These are phyloP conservation scores for Vigna mungo DNA, from an alignment of 306 rosid species.

Conservation along the genomic window DNA sequence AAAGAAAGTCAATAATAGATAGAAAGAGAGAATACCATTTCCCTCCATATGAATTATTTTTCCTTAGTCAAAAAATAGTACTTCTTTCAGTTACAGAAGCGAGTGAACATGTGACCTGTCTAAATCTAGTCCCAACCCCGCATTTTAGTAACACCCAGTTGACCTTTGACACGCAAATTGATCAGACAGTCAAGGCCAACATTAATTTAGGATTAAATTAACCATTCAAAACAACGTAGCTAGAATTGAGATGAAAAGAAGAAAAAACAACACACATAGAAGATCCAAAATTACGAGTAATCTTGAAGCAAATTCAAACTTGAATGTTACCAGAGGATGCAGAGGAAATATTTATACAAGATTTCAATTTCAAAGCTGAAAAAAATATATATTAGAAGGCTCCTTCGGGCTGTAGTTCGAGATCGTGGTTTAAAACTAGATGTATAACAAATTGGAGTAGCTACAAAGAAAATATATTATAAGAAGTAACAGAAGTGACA, in stretches of 20 bases:
- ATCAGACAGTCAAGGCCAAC: constrained; percentile 13
- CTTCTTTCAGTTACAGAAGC: constrained; percentile 20
- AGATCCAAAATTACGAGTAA: constrained; percentile 14
- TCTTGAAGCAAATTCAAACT: constrained; percentile 12
- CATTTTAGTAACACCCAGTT: constrained; percentile 24
- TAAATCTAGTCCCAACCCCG: constrained; percentile 5
- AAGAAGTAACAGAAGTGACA: neutral
- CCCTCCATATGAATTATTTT: constrained; percentile 26
- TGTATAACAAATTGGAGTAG: constrained; percentile 14
- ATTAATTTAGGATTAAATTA: constrained; percentile 1
- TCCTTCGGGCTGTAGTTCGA: constrained; percentile 12
- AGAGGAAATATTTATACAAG: constrained; percentile 1
- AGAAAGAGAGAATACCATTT: neutral
- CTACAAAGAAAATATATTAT: neutral
- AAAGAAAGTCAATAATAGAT: neutral
- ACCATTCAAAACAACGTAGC: neutral
- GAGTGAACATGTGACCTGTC: neutral
- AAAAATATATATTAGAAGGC: neutral
- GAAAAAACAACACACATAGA: neutral
- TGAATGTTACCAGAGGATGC: neutral
- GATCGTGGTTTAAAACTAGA: constrained; percentile 31
- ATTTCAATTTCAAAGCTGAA: constrained; percentile 31
- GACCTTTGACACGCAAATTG: neutral
- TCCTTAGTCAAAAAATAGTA: neutral
- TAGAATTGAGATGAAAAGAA: neutral